Percentiles rank a stretch among this genome's conserved stretches.
Evolutionary conservation across 2,329 filamentous ascomycete species (phyloP).

Genomic region (Sclerotinia glacialis): DNA sequence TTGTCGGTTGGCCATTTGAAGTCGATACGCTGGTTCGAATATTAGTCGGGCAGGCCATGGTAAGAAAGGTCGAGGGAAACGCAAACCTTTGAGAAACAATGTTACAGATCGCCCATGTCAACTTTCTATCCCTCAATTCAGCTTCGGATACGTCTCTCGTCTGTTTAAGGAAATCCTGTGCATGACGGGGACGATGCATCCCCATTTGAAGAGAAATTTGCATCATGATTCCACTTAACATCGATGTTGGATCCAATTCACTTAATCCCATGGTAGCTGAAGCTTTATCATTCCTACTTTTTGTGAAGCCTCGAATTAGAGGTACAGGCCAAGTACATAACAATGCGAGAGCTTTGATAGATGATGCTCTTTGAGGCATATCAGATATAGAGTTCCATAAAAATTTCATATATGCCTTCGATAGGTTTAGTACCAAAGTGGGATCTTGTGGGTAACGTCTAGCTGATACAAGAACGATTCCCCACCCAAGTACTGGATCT

Average conservation of each 20-base stretch:
- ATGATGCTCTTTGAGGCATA: conserved; percentile 28
- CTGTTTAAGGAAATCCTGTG: conserved; percentile 30
- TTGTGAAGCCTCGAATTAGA: conserved; percentile 28
- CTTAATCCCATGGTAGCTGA: conserved; percentile 21
- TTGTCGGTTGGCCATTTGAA: conserved; percentile 65
- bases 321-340: conserved; percentile 38
- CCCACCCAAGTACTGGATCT: conserved; percentile 67
- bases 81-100: conserved; percentile 61
- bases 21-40: conserved; percentile 53
- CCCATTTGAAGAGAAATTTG: conserved; percentile 36
- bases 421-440: conserved; percentile 44
- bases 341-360: conserved; percentile 34
- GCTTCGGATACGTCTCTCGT: conserved; percentile 28
- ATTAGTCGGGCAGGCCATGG: background rate
- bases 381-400: conserved; percentile 30
- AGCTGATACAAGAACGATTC: conserved; percentile 60
- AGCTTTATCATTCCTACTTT: conserved; percentile 22
- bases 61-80: conserved; percentile 37
- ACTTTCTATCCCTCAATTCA: conserved; percentile 51
- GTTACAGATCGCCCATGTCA: conserved; percentile 67
- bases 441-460: conserved; percentile 56
- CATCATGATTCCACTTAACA: conserved; percentile 36
- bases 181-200: conserved; percentile 32
- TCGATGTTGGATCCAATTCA: conserved; percentile 31
- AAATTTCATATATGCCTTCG: conserved; percentile 25